Evolutionary conservation across 2,329 filamentous ascomycete species (phyloP).

Genomic region (Xylaria sp.): DNA sequence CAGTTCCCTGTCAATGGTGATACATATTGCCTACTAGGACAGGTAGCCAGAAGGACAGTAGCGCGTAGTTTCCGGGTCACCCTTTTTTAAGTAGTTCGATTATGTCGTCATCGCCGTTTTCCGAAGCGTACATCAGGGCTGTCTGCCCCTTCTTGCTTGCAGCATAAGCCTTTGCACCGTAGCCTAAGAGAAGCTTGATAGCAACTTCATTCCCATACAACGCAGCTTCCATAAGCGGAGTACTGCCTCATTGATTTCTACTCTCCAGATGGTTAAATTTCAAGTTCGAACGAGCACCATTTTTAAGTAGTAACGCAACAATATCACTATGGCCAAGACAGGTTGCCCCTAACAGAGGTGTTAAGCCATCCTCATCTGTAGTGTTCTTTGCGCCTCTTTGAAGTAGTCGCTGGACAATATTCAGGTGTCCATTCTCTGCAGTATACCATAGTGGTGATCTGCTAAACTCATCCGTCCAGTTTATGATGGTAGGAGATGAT

Average conservation of each 20-base stretch:
- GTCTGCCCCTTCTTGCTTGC: not conserved
- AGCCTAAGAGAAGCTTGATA: not conserved
- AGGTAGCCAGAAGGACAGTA: too few relatives aligned
- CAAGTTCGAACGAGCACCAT: not conserved
- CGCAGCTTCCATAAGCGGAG: constrained; percentile 2
- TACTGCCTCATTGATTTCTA: not conserved
- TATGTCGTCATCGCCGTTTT: not conserved
- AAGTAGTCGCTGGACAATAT: constrained; percentile 1
- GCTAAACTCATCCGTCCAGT: not conserved
- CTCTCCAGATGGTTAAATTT: not conserved
- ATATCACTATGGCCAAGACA: not conserved
- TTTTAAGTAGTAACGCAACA: constrained; percentile 5
- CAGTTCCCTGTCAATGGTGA: too few relatives aligned
- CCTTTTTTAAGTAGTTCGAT: not conserved
- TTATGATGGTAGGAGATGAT: constrained; percentile 3
- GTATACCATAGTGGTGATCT: constrained; percentile 8
- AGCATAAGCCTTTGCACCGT: not conserved
- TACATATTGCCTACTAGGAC: too few relatives aligned
- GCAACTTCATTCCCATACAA: not conserved
- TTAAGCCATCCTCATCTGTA: constrained; percentile 5
- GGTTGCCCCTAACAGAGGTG: constrained; percentile 4
- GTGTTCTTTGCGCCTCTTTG: constrained; percentile 10
- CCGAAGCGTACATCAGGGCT: not conserved
- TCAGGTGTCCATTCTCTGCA: not conserved
- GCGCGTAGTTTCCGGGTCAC: too few relatives aligned